Evolutionary conservation across 306 rosid species (phyloP), one percentile per base, ranked within the genome.

Genomic region (Canavalia ensiformis): DNA sequence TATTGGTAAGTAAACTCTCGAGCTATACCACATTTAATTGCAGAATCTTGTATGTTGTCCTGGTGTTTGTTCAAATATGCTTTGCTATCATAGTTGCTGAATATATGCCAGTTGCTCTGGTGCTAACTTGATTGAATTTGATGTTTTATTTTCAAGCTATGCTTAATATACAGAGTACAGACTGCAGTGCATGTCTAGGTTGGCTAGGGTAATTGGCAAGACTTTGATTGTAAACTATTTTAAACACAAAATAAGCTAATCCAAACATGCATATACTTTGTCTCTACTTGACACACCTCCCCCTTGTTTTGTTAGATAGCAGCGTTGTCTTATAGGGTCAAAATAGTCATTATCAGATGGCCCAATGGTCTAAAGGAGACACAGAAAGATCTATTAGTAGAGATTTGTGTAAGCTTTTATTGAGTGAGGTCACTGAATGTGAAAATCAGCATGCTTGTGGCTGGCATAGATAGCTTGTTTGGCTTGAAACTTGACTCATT

Each of bases 1-100:
- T 95, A 95, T 66, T 93, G 99, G 99, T 95, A 50, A 82, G 98
- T 88, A 76, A 80, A 83, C 42, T 28, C 35, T 85, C 70, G 44
- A 70, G 54, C 69, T 42, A 47, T 76, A 39, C 28, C 47, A 34
- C 66, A 45, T 69, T 51, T 29, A 28, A 55, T 54, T 73, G 64
- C 54, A 2, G 9, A 66, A 18, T 77, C 72, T 11, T 57, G 49
- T 50, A 28, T 28, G 25, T 18, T 18, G 25, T 18, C 25, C 25
- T 18, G 45, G 50, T 80, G 56, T 46, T 75, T 34, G 42, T 84
- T 62, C 28, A 35, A 51, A 56, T 59, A 44, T 81, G 60, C 81
- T 63, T 13, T 47, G 70, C 34, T 79, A 31, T 47, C 41, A 2
- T 46, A 54, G 68, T 45, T 79, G 45, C 57, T 68, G 63, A 30